phyloP scores from a whole-genome alignment of 164 flowering plant species.

The Berberis vulgaris region DNA sequence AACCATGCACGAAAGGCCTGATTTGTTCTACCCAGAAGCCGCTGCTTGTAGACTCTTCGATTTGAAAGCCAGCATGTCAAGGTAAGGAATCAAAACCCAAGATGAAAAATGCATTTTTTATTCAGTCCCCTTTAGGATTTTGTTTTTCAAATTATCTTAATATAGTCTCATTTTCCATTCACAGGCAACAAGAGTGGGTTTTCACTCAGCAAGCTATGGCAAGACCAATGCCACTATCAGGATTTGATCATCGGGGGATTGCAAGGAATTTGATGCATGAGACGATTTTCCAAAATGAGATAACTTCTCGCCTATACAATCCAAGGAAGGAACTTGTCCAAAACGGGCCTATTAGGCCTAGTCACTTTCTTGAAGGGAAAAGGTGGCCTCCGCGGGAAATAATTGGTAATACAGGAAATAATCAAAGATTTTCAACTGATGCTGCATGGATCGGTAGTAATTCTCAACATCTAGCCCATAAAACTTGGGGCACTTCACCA shows the following conservation, averaged over 20 bases:
- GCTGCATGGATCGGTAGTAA: constrained; percentile 10
- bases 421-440: not conserved
- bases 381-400: constrained; percentile 27
- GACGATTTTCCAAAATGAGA: constrained; percentile 2
- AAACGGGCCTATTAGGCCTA: constrained; percentile 21
- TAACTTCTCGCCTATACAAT: constrained; percentile 7
- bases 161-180: constrained; percentile 1
- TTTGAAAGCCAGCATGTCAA: constrained; percentile 15
- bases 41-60: constrained; percentile 17
- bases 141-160: not conserved
- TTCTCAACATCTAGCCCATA: constrained; percentile 14
- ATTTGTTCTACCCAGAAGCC: constrained; percentile 15
- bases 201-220: constrained; percentile 10
- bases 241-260: constrained; percentile 1
- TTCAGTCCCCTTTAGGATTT: not conserved
- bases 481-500: constrained; percentile 4
- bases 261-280: constrained; percentile 11
- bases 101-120: not conserved
- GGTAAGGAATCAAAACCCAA: constrained; percentile 17
- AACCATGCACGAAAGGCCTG: constrained; percentile 16
- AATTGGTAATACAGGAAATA: constrained; percentile 9
- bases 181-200: constrained; percentile 26
- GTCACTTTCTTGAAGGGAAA: constrained; percentile 29
- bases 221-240: constrained; percentile 4
- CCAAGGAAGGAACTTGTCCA: constrained; percentile 5